A percentile compares a stretch with the other conserved stretches of the same genome.
These are phyloP conservation scores for Pisolithus microcarpus DNA, from an alignment of 768 basidiomycete genomes.

Conservation along the genomic window DNA sequence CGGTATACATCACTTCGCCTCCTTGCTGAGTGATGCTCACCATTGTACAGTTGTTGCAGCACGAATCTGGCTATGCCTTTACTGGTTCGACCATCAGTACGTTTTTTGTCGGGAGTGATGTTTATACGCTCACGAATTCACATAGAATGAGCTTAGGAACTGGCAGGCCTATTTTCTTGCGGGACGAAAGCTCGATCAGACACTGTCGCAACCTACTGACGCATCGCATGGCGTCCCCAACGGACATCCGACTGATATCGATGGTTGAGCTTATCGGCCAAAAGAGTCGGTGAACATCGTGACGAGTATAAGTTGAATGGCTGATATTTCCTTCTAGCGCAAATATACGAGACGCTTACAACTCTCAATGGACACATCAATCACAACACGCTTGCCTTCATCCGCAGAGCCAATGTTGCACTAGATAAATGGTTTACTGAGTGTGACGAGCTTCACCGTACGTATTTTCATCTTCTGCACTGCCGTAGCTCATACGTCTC, in stretches of 20 bases:
- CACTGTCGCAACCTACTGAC: slow-evolving; percentile 75
- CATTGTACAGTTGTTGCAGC: slow-evolving; percentile 71
- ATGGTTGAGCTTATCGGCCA: slow-evolving; percentile 87
- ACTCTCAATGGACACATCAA: slow-evolving; percentile 84
- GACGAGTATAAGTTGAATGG: background rate
- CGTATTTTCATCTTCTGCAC: slow-evolving; percentile 21
- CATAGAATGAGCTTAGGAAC: slow-evolving; percentile 84
- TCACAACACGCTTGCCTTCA: slow-evolving; percentile 77
- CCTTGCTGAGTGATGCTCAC: background rate
- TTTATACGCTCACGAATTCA: slow-evolving; percentile 9
- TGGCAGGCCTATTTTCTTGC: slow-evolving; percentile 81
- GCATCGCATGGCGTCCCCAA: slow-evolving; percentile 84
- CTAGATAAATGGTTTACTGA: slow-evolving; percentile 90
- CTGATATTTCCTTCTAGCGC: slow-evolving; percentile 44
- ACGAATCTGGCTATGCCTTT: slow-evolving; percentile 89
- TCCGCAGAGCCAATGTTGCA: slow-evolving; percentile 78
- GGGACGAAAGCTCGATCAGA: slow-evolving; percentile 82
- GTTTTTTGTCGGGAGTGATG: slow-evolving; percentile 20
- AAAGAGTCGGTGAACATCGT: slow-evolving; percentile 54
- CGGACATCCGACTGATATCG: slow-evolving; percentile 82
- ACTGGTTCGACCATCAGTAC: slow-evolving; percentile 95
- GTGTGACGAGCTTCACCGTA: slow-evolving; percentile 79
- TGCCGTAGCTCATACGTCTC: background rate
- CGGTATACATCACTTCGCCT: slow-evolving; percentile 36
- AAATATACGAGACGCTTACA: slow-evolving; percentile 86